phyloP scores from a whole-genome alignment of 2,329 filamentous ascomycete species.

The Furcasterigmium furcatum region DNA sequence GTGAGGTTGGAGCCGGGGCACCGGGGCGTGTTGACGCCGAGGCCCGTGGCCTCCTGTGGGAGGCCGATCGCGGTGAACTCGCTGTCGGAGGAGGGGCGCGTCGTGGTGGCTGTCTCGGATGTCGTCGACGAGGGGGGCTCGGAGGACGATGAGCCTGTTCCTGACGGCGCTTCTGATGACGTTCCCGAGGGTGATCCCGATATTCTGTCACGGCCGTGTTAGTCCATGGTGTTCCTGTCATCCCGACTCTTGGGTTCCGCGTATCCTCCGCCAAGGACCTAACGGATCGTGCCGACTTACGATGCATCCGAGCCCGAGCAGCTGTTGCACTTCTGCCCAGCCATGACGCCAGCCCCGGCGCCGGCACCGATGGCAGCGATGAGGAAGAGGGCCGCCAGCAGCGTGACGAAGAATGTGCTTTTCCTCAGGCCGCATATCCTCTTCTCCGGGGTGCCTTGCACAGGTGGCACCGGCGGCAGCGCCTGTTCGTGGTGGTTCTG shows the following conservation, averaged over 20 bases:
- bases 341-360: slow-evolving; percentile 4
- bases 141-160: neutral
- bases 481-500: neutral
- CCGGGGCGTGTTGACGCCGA: neutral
- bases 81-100: no score
- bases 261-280: neutral
- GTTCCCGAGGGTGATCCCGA: neutral
- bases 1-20: slow-evolving; percentile 8
- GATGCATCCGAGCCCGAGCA: no score
- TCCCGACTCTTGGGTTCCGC: no score
- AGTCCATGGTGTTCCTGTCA: no score
- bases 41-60: slow-evolving; percentile 3
- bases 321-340: neutral
- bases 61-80: slow-evolving; percentile 8
- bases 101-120: neutral
- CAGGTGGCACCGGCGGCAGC: neutral
- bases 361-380: slow-evolving; percentile 8
- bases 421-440: slow-evolving; percentile 6
- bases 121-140: neutral
- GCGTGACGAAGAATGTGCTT: slow-evolving; percentile 5
- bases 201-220: no score
- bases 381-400: slow-evolving; percentile 6
- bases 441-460: neutral
- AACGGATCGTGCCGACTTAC: neutral
- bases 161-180: neutral